Base-by-base conservation (phyloP, 331 rosid genomes). In the Telfairia occidentalis region DNA sequence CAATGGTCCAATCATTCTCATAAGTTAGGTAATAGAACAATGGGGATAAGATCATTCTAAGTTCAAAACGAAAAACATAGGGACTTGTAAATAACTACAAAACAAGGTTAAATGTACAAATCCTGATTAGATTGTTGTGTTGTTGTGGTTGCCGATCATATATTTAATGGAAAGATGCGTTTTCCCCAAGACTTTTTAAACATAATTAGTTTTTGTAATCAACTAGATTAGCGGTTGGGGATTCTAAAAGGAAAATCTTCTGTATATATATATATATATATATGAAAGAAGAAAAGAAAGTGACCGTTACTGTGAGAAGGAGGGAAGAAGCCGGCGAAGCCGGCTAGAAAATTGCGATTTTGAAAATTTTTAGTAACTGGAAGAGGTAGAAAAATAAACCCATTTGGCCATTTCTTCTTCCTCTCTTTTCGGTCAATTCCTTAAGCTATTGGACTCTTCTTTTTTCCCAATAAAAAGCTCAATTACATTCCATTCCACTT, bases 361-460 rank as follows among this genome's bases (percentile, higher is more conserved):
- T 60, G 82, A 83, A 84, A 40, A 15, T 45, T 59, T 86, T 84
- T 85, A 88, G 85, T 86, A 80, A 77, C 81, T 76, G 69, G 53
- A 83, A 76, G 13, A 5, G 8, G 4, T 0, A 86, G 71, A 84
- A 81, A 52, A 30, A 61, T 9, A 57, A 54, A 50, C 73, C 32
- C 60, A 23, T 9, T 9, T 0, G 32, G 34, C 63, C 67, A 15
- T 59, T 13, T 60, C 69, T 60, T 60, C 34, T 84, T 46, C 87
- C 88, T 81, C 83, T 72, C 89, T 87, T 89, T 79, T 71, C 80
- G 82, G 78, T 78, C 84, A 86, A 80, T 89, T 87, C 83, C 90
- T 88, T 88, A 76, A 58, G 76, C 46, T 21, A 80, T 32, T 76
- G 78, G 21, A 64, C 79, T 79, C 78, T 74, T 73, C 70, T 70